A percentile compares a stretch with the other conserved stretches of the same genome.
Conservation (phyloP, 2,329 filamentous ascomycete species). For the Beauveria medogensis region DNA sequence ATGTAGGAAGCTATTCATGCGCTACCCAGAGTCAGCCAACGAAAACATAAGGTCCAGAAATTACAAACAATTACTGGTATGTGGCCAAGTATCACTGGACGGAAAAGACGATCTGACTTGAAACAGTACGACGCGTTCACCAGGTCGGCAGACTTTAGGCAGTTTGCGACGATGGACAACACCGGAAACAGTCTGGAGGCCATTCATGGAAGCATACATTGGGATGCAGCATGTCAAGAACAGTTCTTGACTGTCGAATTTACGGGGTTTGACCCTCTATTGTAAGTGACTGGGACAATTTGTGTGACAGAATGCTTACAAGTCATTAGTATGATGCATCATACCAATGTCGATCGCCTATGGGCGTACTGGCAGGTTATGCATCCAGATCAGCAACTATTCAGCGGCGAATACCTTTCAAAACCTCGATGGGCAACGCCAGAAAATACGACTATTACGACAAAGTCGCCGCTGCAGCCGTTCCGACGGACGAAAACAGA, state of each 20-base stretch:
- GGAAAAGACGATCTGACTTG: slow-evolving; percentile 9
- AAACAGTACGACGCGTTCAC: slow-evolving; percentile 35
- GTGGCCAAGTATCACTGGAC: slow-evolving; percentile 13
- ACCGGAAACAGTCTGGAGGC: slow-evolving; percentile 33
- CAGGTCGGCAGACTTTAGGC: slow-evolving; percentile 25
- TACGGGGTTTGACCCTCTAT: slow-evolving; percentile 38
- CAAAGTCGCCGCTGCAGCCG: slow-evolving; percentile 40
- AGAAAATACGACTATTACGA: slow-evolving; percentile 30
- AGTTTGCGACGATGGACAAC: slow-evolving; percentile 27
- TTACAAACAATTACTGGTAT: slow-evolving; percentile 34
- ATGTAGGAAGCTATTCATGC: slow-evolving; percentile 25
- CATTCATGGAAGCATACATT: slow-evolving; percentile 36
- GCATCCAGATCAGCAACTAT: slow-evolving; percentile 26
- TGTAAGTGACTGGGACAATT: slow-evolving; percentile 22
- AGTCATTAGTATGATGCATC: slow-evolving; percentile 33
- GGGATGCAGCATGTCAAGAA: slow-evolving; percentile 31
- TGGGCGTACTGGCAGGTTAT: slow-evolving; percentile 49
- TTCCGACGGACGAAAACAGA: slow-evolving; percentile 34
- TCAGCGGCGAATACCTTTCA: slow-evolving; percentile 27
- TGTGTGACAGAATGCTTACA: neutral
- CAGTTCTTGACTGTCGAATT: slow-evolving; percentile 33
- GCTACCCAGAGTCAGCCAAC: slow-evolving; percentile 34
- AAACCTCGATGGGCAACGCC: slow-evolving; percentile 33
- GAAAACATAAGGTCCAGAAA: slow-evolving; percentile 21
- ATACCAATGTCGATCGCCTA: slow-evolving; percentile 55